Base-by-base conservation (phyloP, 768 basidiomycete species). In the Cystofilobasidium bisporidii region DNA sequence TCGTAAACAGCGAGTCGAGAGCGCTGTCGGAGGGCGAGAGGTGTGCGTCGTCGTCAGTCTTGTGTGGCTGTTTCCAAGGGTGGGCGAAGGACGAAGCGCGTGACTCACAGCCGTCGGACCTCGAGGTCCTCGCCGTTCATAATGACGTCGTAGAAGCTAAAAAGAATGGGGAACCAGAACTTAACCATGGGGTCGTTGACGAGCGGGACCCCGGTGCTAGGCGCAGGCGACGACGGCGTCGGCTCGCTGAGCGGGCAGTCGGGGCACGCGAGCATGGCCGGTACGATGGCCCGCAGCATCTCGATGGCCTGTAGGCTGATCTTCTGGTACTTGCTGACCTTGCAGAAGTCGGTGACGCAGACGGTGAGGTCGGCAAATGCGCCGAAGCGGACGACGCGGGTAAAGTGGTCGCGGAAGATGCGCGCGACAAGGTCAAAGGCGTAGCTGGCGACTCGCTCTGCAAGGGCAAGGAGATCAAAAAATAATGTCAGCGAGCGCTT, bases 51-150 rank as follows among this genome's bases (percentile, higher is more conserved):
- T 10, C 24, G 41, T 63, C 41, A 56, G 56, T 33, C 67, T 58
- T n/a, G n/a, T n/a, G n/a, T n/a, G n/a, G n/a, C n/a, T n/a, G n/a
- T n/a, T n/a, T n/a, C n/a, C n/a, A n/a, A n/a, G n/a, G n/a, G n/a
- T n/a, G n/a, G n/a, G n/a, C n/a, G n/a, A n/a, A n/a, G n/a, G n/a
- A n/a, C n/a, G n/a, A n/a, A n/a, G n/a, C n/a, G n/a, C n/a, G n/a
- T n/a, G 33, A 81, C 91, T 79, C 75, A 99, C 96, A 97, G 77
- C 74, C 93, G 84, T 72, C 96, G 85, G 62, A 99, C 92, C 83
- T 99, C 96, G 32, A 99, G 80, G 74, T 99, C 96, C 76, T 98
- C 96, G 22, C 91, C 96, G 70, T 96, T 98, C 94, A 99, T 98
- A 75, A 99, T 94, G 64, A 99, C 94, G 76, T 98, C 96, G 78